Evolutionary conservation across 2,329 filamentous ascomycete species (phyloP), one percentile per base, ranked within the genome.

Genomic region (Dothistroma pini): DNA sequence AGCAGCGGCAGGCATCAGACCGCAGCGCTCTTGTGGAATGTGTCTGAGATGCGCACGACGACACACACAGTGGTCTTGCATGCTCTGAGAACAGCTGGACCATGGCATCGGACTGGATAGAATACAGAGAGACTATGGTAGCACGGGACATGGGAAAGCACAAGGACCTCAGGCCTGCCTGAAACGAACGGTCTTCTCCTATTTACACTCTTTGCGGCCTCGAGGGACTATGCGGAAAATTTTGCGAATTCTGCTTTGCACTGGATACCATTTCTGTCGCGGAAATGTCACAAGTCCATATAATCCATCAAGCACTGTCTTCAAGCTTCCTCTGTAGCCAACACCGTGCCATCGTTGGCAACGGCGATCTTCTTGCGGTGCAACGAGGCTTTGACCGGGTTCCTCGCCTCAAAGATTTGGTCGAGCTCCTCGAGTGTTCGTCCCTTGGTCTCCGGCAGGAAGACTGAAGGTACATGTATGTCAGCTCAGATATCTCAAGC

Each of bases 391-490:
- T 77, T 76, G 19, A 79, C 77, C 0, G 77, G 77, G 31, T 75
- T 74, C 52, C 66, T 69, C 0, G 72, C 71, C 48, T 72, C 71
- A 63, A 81, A 80, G 57, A 81, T 77, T 25, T 73, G 71, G 21
- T 75, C 74, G 12, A 81, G 69, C 67, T 81, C 79, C 65, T 81
- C 79, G 22, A 81, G 72, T 11, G 76, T 80, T 22, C 63, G 60
- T 21, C 75, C 69, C 51, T 75, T 74, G 8, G 69, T 80, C 67
- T 80, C 78, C 38, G 76, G 71, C 62, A 75, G 75, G 62, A 71
- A 65, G 56, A 70, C 34, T 38, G 14, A 29, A 29, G 25, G 34
- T 38, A 38, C n/a, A 38, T 16, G 25, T 4, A 16, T 38, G 34
- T 38, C 14, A 38, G 34, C 34, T 38, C 9, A 7, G 9, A 38